Conservation (phyloP, 805 yeast species). For the Spathaspora passalidarum region DNA sequence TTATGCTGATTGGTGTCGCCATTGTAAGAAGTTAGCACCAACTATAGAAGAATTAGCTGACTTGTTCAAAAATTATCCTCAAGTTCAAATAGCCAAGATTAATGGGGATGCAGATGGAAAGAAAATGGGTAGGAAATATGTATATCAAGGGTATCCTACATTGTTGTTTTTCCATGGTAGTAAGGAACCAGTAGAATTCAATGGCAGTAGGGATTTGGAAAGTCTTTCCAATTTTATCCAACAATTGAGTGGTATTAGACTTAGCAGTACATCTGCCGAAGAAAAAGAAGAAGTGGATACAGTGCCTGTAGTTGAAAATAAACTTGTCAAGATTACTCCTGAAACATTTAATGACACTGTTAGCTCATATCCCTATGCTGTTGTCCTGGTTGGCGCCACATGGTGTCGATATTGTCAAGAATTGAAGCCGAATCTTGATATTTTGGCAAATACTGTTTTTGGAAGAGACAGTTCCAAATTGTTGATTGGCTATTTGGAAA, state of each 20-base stretch:
- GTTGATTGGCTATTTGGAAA: slow-evolving; percentile 36
- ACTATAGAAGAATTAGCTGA: slow-evolving; percentile 37
- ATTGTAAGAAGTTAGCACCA: slow-evolving; percentile 60
- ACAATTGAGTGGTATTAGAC: slow-evolving; percentile 27
- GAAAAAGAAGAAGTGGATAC: slow-evolving; percentile 1
- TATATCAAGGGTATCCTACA: slow-evolving; percentile 65
- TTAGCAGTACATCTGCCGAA: slow-evolving; percentile 5
- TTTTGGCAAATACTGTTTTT: slow-evolving; percentile 47
- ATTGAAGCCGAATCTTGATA: slow-evolving; percentile 49
- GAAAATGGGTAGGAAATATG: slow-evolving; percentile 46
- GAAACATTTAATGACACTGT: slow-evolving; percentile 43
- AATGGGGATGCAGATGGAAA: slow-evolving; percentile 58
- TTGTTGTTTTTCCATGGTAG: slow-evolving; percentile 53
- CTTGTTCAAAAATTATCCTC: slow-evolving; percentile 23
- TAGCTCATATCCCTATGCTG: slow-evolving; percentile 22
- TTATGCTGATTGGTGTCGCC: slow-evolving; percentile 73
- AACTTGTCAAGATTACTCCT: slow-evolving; percentile 31
- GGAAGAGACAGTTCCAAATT: slow-evolving; percentile 26
- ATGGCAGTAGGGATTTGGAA: slow-evolving; percentile 51
- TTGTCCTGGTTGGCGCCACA: slow-evolving; percentile 57
- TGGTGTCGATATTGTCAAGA: slow-evolving; percentile 61
- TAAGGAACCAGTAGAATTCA: slow-evolving; percentile 49
- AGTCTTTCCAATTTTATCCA: slow-evolving; percentile 53
- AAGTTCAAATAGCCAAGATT: slow-evolving; percentile 50
- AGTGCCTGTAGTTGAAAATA: slow-evolving; percentile 7